Base-by-base conservation (phyloP, 2,329 filamentous ascomycete genomes). In the Arachnomyces sp. region DNA sequence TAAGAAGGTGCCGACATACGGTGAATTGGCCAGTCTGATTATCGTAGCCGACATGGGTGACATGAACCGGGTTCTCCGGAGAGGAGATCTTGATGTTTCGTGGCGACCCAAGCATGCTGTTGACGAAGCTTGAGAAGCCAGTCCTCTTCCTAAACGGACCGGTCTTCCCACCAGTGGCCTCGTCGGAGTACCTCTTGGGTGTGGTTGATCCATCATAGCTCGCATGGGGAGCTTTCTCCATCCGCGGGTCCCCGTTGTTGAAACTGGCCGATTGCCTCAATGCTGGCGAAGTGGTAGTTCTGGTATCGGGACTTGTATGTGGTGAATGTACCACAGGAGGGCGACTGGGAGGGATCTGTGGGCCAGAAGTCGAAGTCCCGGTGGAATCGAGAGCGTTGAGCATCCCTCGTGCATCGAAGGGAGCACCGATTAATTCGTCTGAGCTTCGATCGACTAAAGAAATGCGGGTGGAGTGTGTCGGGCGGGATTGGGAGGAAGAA, bases 11-110 rank as follows among this genome's bases (percentile, higher is more conserved):
- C 7, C 20, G 39, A 76, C 81, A 58, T 73, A 94, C 88, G 43
- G 90, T 96, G 63, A 94, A 98, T 66, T 94, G 86, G 50, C 92
- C 92, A 3, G 92, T 96, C 55, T 85, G 77, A 66, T 92, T 94
- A 65, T 98, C 90, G 62, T 94, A 95, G 53, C 90, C 90, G 50
- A 98, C 92, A 64, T 98, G 92, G 42, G 90, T 96, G 54, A 98
- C 86, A 66, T 96, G 92, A 44, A 96, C 88, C 36, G 92, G 92
- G 56, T 98, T 96, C 64, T 94, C 89, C 40, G 92, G 92, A 29
- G 88, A 86, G n/a, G 92, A 96, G 55, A 98, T 98, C 63, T 90
- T 79, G 34, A 92, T 87, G 49, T 88, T 86, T 64, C 89, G 85
- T 39, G 85, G 88, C 28, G 88, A 90, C 49, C 85, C 84, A 43